Conservation (phyloP, 371 early-diverging fungal species). For the Mortierella sp. region DNA sequence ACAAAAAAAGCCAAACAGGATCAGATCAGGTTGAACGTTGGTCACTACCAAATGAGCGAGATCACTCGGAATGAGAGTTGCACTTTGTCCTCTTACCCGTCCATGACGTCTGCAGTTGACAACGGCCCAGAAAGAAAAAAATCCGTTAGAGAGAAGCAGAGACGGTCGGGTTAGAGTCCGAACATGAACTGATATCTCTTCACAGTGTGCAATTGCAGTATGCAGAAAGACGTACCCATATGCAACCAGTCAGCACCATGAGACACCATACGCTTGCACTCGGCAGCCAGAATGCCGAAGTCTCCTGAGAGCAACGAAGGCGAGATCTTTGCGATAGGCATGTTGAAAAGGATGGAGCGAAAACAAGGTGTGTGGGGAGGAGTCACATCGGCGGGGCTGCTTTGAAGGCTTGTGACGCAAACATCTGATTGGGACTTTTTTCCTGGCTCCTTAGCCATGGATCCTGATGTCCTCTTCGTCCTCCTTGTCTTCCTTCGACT, state of each 20-base stretch:
- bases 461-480: too few species aligned
- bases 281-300: slow-evolving; percentile 89
- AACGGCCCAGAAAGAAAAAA: too few species aligned
- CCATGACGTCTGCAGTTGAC: slow-evolving; percentile 76
- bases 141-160: background rate
- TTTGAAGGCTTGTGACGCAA: too few species aligned
- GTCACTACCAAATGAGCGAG: too few species aligned
- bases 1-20: too few species aligned
- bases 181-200: background rate
- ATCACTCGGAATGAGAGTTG: background rate
- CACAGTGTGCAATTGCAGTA: too few species aligned
- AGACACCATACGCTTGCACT: slow-evolving; percentile 88
- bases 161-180: background rate
- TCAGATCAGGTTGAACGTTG: too few species aligned
- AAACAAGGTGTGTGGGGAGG: background rate
- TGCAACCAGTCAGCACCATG: slow-evolving; percentile 97
- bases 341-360: slow-evolving; percentile 27
- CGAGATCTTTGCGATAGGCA: slow-evolving; percentile 83
- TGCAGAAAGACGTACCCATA: slow-evolving; percentile 82
- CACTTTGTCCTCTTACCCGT: slow-evolving; percentile 66
- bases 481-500: too few species aligned
- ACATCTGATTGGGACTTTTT: too few species aligned
- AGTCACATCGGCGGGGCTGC: background rate
- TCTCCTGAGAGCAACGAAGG: slow-evolving; percentile 96
- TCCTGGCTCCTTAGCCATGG: too few species aligned